Base-by-base conservation (phyloP, 208 protist genomes). In the Crithidia bombi region DNA sequence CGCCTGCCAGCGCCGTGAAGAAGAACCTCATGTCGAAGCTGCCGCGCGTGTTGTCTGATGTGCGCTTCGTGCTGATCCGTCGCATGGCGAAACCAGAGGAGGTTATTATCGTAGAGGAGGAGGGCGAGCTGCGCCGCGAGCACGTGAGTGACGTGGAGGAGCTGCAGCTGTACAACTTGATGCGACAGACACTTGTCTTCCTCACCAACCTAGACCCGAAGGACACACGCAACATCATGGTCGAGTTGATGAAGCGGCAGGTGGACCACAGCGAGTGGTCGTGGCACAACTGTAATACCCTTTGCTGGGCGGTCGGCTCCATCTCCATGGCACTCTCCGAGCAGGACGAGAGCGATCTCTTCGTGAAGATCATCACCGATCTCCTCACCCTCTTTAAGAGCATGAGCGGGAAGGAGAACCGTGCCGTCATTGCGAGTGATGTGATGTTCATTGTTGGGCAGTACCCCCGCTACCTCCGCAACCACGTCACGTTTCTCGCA, bases 381-480 rank as follows among this genome's bases (percentile, higher is more conserved):
- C 92, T 99, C 9, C 86, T 99, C 9, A 90, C 89, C 2, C 81
- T 99, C 23, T 99, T 98, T 77, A 98, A 99, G 46, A 66, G 84
- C 58, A 93, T 96, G 73, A 91, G 92, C 26, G 96, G 96, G 0
- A 98, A 98, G 75, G 97, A 99, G 62, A 98, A 99, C 84, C 98
- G 99, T 57, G 98, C 98, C 1, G 98, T 99, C 14, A 98, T 99
- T 71, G 98, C 98, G 1, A 97, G 89, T 69, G 98, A 99, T 75
- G 99, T 99, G 66, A 99, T 99, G 98, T 99, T 99, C 81, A 98
- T 99, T 50, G 98, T 99, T 2, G 98, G 98, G 12, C 98, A 99
- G 83, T 99, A 99, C 79, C 98, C 99, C 9, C 85, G 98, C 65
- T 99, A 99, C 79, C 85, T 99, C n/a, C 83, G 89, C 21, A 90